Evolutionary conservation across 148 eudicot genomes (phyloP).

Genomic region (Polygonum aviculare): DNA sequence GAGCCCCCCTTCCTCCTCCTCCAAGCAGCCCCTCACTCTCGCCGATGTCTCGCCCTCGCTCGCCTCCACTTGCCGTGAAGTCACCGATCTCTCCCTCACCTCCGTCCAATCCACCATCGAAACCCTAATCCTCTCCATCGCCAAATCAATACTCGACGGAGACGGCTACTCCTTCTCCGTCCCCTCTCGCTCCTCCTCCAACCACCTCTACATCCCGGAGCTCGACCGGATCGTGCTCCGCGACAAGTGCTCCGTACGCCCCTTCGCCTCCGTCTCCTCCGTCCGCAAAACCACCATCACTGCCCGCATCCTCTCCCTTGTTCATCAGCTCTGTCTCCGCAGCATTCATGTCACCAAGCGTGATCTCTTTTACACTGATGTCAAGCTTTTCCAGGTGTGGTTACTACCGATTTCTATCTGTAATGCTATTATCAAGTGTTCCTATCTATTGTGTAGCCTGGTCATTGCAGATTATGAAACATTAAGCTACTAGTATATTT

Average conservation of each 20-base stretch:
- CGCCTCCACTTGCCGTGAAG: slow-evolving; percentile 77
- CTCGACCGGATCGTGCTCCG: slow-evolving; percentile 88
- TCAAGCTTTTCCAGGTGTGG: slow-evolving; percentile 53
- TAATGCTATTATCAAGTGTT: not conserved
- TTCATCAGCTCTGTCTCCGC: slow-evolving; percentile 63
- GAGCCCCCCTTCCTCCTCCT: slow-evolving; percentile 22
- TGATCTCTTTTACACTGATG: slow-evolving; percentile 89
- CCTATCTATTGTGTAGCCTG: not conserved
- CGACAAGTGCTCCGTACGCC: slow-evolving; percentile 60
- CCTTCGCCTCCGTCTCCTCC: slow-evolving; percentile 56
- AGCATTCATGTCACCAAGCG: slow-evolving; percentile 92
- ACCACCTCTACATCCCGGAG: slow-evolving; percentile 85
- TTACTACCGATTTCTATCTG: not conserved
- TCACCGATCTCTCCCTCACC: slow-evolving; percentile 75
- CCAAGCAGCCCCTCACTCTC: slow-evolving; percentile 38
- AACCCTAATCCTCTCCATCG: slow-evolving; percentile 44
- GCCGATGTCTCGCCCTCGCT: slow-evolving; percentile 47
- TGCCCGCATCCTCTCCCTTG: slow-evolving; percentile 54
- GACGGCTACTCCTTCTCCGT: slow-evolving; percentile 70
- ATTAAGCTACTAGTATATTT: too few relatives aligned
- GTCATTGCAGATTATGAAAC: not conserved
- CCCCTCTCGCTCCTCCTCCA: slow-evolving; percentile 76
- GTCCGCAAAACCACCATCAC: slow-evolving; percentile 85
- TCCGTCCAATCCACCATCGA: slow-evolving; percentile 76
- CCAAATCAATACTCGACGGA: slow-evolving; percentile 70